Evolutionary conservation across 176 grass and related monocot species (phyloP).

Genomic region (Panicum miliaceum): DNA sequence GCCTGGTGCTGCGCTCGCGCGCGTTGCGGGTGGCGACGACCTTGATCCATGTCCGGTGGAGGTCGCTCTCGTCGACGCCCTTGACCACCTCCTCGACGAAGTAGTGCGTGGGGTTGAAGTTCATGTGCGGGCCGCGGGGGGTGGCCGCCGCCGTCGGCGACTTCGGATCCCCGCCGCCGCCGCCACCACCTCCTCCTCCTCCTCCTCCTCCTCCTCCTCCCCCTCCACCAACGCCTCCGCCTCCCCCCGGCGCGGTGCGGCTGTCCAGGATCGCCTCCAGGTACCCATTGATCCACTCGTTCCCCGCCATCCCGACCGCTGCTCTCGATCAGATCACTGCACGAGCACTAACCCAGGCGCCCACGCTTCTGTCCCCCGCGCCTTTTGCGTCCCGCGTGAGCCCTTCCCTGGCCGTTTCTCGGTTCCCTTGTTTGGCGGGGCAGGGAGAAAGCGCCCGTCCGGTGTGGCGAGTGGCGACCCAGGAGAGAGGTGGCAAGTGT

Average conservation of each 20-base stretch:
- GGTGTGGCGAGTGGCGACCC: not conserved
- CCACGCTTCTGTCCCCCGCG: not conserved
- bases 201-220: not conserved
- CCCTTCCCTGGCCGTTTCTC: slow-evolving; percentile 10
- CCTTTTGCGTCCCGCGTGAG: not conserved
- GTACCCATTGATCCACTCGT: slow-evolving; percentile 99
- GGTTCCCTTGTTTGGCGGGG: slow-evolving; percentile 23
- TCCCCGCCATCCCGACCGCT: slow-evolving; percentile 52
- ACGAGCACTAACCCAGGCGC: not conserved
- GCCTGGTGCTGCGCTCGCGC: slow-evolving; percentile 71
- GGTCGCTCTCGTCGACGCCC: slow-evolving; percentile 93
- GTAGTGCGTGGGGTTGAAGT: slow-evolving; percentile 93
- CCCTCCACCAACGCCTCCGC: not conserved
- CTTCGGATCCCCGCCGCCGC: slow-evolving; percentile 34
- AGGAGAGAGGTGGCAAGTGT: not conserved
- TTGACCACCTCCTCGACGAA: slow-evolving; percentile 99
- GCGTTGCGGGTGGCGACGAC: slow-evolving; percentile 95
- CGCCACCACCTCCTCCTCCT: not conserved
- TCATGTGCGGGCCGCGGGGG: slow-evolving; percentile 56
- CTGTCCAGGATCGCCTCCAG: slow-evolving; percentile 95
- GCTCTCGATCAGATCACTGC: not conserved
- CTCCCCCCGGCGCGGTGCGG: slow-evolving; percentile 48
- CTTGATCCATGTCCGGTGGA: slow-evolving; percentile 98
- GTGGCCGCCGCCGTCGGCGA: slow-evolving; percentile 39
- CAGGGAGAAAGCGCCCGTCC: slow-evolving; percentile 1